phyloP scores from a whole-genome alignment of 495 filamentous ascomycete species.

The Trichoderma orchidacearum region DNA sequence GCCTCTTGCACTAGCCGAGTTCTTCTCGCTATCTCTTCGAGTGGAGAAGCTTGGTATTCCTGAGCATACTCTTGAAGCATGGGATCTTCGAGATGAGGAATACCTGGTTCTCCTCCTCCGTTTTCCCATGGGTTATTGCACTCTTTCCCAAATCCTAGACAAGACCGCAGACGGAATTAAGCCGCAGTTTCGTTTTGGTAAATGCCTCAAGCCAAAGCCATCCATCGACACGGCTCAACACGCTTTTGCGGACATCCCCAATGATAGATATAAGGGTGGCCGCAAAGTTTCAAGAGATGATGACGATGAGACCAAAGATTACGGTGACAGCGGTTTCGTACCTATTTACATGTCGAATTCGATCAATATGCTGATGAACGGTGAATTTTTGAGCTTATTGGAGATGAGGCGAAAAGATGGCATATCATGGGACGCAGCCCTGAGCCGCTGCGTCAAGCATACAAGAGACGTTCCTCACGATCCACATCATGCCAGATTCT shows the following conservation, averaged over 20 bases:
- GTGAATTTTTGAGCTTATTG: conserved; percentile 49
- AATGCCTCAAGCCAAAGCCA: conserved; percentile 42
- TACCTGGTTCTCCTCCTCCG: conserved; percentile 71
- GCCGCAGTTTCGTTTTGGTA: conserved; percentile 32
- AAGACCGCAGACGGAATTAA: neutral
- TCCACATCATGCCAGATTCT: neutral
- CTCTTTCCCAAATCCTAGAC: conserved; percentile 23
- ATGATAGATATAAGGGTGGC: too few relatives aligned
- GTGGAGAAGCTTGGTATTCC: conserved; percentile 62
- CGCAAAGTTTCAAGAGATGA: neutral
- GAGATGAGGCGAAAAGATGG: conserved; percentile 38
- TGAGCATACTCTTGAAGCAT: conserved; percentile 61
- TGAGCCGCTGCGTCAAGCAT: neutral
- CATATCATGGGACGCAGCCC: conserved; percentile 60
- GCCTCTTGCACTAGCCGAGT: conserved; percentile 10
- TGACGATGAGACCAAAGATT: conserved; percentile 11
- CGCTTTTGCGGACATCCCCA: conserved; percentile 30
- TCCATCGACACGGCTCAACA: conserved; percentile 30
- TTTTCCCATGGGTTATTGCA: conserved; percentile 44
- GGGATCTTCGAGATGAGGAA: conserved; percentile 51
- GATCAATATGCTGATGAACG: conserved; percentile 55
- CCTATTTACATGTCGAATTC: conserved; percentile 60
- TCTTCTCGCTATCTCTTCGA: conserved; percentile 49
- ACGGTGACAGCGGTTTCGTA: conserved; percentile 15
- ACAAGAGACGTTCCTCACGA: conserved; percentile 31